Evolutionary conservation across 495 filamentous ascomycete genomes (phyloP).

Genomic region (Neurospora sp.): DNA sequence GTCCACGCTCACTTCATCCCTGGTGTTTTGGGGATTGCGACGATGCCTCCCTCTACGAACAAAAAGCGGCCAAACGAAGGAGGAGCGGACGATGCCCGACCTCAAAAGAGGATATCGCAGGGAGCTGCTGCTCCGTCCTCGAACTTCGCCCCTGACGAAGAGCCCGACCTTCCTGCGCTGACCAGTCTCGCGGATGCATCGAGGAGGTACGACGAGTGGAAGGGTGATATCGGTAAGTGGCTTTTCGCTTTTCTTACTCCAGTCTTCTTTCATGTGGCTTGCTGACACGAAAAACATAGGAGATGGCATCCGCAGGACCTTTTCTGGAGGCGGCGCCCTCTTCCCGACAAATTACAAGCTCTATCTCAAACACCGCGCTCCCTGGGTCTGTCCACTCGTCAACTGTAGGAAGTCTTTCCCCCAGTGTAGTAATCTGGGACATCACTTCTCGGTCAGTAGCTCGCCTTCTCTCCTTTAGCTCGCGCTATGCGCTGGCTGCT

Average conservation of each 20-base stretch:
- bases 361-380: rapidly evolving
- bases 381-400: not conserved
- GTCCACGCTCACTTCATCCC: no score
- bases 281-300: not conserved
- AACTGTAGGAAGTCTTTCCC: not conserved
- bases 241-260: not conserved
- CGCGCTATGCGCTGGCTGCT: not conserved
- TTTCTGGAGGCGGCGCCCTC: not conserved
- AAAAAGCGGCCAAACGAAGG: not conserved
- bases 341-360: not conserved
- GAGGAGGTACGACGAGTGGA: not conserved
- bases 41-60: not conserved
- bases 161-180: not conserved
- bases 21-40: not conserved
- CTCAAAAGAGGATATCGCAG: not conserved
- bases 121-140: not conserved
- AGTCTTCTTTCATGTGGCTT: not conserved
- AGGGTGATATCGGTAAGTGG: not conserved
- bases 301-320: not conserved
- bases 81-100: not conserved
- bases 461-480: not conserved
- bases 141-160: not conserved
- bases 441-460: not conserved
- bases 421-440: not conserved
- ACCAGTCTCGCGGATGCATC: not conserved